Conservation (phyloP, 306 rosid genomes). For the Glycine latifolia region DNA sequence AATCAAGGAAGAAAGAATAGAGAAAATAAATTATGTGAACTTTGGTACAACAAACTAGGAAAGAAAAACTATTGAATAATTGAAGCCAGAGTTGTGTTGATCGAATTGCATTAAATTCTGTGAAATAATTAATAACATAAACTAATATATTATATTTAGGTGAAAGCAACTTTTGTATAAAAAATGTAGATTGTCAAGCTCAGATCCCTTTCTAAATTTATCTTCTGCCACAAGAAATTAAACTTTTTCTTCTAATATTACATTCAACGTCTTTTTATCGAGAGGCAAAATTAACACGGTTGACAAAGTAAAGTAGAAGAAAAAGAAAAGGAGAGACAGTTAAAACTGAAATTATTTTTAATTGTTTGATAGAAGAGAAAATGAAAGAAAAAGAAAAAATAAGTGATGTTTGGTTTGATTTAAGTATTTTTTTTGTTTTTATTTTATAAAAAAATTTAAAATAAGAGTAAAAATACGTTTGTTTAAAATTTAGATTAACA, state of each 20-base stretch:
- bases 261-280: background rate
- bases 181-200: background rate
- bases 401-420: too few relatives aligned
- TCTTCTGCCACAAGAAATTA: background rate
- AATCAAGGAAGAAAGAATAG: slow-evolving; percentile 12
- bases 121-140: background rate
- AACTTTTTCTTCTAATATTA: background rate
- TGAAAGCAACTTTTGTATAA: slow-evolving; percentile 19
- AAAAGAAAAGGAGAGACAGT: too few relatives aligned
- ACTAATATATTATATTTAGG: background rate
- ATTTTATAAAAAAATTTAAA: too few relatives aligned
- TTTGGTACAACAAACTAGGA: slow-evolving; percentile 2
- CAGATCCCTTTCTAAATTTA: background rate
- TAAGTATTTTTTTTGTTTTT: too few relatives aligned
- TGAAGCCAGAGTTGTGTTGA: background rate
- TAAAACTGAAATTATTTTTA: too few relatives aligned
- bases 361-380: too few relatives aligned
- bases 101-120: slow-evolving; percentile 12
- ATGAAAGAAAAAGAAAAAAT: too few relatives aligned
- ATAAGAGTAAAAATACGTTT: too few relatives aligned
- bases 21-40: background rate
- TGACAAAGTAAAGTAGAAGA: background rate
- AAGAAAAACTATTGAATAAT: background rate
- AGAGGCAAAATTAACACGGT: background rate
- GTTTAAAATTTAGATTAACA: too few relatives aligned